A percentile compares a stretch with the other conserved stretches of the same genome.
phyloP scores from a whole-genome alignment of 306 rosid genomes.

The Oemleria cerasiformis region DNA sequence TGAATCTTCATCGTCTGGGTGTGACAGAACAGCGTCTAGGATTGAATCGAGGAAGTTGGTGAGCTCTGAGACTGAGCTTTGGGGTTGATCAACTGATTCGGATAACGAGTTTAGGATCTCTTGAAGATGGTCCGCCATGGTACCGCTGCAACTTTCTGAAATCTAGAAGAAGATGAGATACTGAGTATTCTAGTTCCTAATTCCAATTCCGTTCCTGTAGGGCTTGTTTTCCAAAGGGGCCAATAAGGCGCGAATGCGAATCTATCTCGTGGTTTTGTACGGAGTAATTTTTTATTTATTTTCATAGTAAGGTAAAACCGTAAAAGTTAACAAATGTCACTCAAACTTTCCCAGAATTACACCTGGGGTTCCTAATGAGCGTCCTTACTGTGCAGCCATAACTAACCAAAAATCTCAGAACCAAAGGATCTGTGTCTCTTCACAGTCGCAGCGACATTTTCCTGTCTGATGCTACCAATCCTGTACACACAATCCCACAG shows the following conservation, averaged over 20 bases:
- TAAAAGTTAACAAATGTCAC: too few species aligned
- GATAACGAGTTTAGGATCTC: conserved; percentile 53
- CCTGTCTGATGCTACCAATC: neutral
- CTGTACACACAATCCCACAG: neutral
- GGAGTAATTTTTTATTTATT: too few species aligned
- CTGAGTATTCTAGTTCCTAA: neutral
- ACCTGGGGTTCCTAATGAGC: neutral
- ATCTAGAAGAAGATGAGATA: neutral
- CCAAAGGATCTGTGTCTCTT: conserved; percentile 6
- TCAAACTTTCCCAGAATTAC: too few species aligned
- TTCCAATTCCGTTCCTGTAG: neutral
- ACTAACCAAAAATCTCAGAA: neutral
- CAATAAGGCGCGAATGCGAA: conserved; percentile 12
- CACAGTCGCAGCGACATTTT: neutral
- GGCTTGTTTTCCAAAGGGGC: neutral
- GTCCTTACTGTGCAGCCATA: neutral
- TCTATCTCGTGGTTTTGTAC: neutral
- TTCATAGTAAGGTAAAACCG: too few species aligned
- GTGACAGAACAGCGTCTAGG: conserved; percentile 44
- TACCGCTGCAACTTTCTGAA: neutral
- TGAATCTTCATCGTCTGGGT: conserved; percentile 42
- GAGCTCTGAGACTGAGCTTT: conserved; percentile 45
- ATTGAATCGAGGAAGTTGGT: conserved; percentile 48
- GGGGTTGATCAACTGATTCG: conserved; percentile 36
- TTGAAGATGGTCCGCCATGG: conserved; percentile 33